These are phyloP conservation scores for Xylariaceae sp. DNA, from an alignment of 2,329 filamentous ascomycete genomes.

Conservation along the genomic window DNA sequence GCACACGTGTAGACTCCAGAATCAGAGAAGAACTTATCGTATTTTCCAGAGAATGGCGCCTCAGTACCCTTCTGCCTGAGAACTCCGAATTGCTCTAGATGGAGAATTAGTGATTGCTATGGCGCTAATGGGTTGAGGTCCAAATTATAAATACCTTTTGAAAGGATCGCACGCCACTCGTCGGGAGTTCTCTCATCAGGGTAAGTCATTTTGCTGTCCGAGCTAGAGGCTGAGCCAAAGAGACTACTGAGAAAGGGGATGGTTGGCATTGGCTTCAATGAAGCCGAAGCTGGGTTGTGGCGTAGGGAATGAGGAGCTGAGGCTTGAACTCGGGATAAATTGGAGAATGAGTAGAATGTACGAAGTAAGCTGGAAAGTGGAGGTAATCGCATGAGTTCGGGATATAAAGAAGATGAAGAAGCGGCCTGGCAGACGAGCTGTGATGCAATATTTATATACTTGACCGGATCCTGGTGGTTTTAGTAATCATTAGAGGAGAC, in stretches of 20 bases:
- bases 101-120: slow-evolving; percentile 4
- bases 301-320: slow-evolving; percentile 30
- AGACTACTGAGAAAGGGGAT: slow-evolving; percentile 79
- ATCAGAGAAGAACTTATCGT: slow-evolving; percentile 80
- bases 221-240: slow-evolving; percentile 65
- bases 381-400: slow-evolving; percentile 52
- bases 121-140: slow-evolving; percentile 11
- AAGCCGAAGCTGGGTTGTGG: slow-evolving; percentile 29
- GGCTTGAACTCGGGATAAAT: slow-evolving; percentile 44
- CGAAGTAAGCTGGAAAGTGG: slow-evolving; percentile 50
- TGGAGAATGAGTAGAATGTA: slow-evolving; percentile 50
- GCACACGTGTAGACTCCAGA: slow-evolving; percentile 85
- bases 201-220: slow-evolving; percentile 66
- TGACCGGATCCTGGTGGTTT: background rate
- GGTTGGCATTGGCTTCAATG: slow-evolving; percentile 66
- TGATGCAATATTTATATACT: background rate
- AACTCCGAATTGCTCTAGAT: slow-evolving; percentile 90
- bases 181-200: slow-evolving; percentile 79
- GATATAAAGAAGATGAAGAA: background rate
- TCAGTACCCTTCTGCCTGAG: slow-evolving; percentile 94
- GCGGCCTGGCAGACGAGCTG: background rate
- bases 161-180: slow-evolving; percentile 89
- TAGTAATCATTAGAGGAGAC: slow-evolving; percentile 4
- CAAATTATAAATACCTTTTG: slow-evolving; percentile 43
- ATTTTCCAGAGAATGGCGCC: slow-evolving; percentile 75